phyloP scores from a whole-genome alignment of 805 yeast genomes.

The Saturnispora halmiae region DNA sequence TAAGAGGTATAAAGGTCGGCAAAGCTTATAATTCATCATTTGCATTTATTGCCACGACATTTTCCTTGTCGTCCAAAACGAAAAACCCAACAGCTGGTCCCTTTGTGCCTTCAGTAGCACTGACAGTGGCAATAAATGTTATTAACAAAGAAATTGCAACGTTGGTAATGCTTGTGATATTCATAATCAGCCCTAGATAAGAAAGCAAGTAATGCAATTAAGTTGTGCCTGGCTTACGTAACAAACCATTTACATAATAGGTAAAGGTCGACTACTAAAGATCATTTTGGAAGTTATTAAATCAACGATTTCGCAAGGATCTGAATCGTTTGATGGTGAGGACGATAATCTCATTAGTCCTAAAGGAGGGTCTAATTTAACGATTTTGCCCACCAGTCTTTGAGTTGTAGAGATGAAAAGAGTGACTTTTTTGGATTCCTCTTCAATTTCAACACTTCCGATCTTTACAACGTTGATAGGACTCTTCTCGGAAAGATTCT shows the following conservation, averaged over 20 bases:
- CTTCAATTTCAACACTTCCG: slow-evolving; percentile 41
- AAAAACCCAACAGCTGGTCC: slow-evolving; percentile 14
- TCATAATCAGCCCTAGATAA: background rate
- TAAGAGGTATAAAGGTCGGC: slow-evolving; percentile 11
- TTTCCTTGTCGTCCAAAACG: slow-evolving; percentile 14
- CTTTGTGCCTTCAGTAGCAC: slow-evolving; percentile 10
- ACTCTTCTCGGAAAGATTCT: slow-evolving; percentile 3
- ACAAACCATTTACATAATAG: slow-evolving; percentile 47
- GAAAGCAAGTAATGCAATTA: background rate
- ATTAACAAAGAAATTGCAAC: background rate
- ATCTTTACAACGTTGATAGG: slow-evolving; percentile 33
- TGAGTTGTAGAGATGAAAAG: slow-evolving; percentile 62
- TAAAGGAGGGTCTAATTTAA: slow-evolving; percentile 52
- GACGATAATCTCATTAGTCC: slow-evolving; percentile 51
- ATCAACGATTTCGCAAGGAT: slow-evolving; percentile 47
- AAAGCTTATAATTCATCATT: too few relatives aligned
- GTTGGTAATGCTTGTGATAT: slow-evolving; percentile 6
- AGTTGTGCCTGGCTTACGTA: background rate
- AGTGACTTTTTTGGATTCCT: slow-evolving; percentile 40
- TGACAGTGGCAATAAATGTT: slow-evolving; percentile 12
- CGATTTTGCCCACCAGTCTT: slow-evolving; percentile 53
- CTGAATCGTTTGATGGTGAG: too few relatives aligned
- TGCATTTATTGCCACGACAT: slow-evolving; percentile 17
- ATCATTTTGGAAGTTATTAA: slow-evolving; percentile 49
- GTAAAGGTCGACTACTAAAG: slow-evolving; percentile 63